A percentile compares a stretch with the other conserved stretches of the same genome.
Evolutionary conservation across 2,329 filamentous ascomycete genomes (phyloP).

Genomic region (Aspergillus sp.): DNA sequence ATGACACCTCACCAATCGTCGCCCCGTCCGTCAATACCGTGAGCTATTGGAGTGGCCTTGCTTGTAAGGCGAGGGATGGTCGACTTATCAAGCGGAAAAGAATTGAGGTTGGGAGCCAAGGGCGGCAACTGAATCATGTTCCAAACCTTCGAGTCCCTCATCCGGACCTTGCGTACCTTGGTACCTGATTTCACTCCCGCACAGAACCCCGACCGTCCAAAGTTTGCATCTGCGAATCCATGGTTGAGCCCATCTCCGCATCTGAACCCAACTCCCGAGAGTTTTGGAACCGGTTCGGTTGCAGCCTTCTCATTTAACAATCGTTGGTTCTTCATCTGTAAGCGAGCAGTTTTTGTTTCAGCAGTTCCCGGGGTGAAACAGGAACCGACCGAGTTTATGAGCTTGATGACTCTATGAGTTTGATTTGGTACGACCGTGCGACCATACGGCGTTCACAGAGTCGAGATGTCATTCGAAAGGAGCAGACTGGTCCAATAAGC

Average conservation of each 20-base stretch:
- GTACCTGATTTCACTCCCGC: no score
- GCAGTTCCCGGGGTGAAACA: not conserved
- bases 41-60: not conserved
- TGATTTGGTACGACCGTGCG: not conserved
- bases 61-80: not conserved
- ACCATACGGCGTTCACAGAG: no score
- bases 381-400: not conserved
- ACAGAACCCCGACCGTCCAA: not conserved
- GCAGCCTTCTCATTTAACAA: not conserved
- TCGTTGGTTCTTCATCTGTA: not conserved
- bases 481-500: not conserved
- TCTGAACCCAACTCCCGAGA: not conserved
- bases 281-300: not conserved
- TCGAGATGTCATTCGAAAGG: not conserved
- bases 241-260: not conserved
- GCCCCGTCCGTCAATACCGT: not conserved
- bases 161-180: not conserved
- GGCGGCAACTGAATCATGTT: not conserved
- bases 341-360: not conserved
- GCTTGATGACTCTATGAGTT: not conserved
- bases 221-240: not conserved
- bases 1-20: not conserved
- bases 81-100: not conserved
- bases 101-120: slow-evolving; percentile 1
- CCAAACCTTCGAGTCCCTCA: not conserved